phyloP scores from a whole-genome alignment of 441 rosid species.

The Jatropha podagrica region DNA sequence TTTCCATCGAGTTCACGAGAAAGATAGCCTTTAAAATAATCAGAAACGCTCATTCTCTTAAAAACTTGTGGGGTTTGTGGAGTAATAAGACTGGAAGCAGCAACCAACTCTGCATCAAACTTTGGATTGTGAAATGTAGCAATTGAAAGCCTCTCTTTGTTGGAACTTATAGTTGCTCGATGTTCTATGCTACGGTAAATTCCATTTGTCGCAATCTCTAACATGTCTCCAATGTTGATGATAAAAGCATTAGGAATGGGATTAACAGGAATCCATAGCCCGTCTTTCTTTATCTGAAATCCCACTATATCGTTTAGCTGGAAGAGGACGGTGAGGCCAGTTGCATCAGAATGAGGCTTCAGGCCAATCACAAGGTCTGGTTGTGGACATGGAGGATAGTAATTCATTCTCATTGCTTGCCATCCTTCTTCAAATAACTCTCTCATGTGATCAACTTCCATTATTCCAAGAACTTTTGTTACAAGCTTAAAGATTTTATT shows the following conservation, averaged over 20 bases:
- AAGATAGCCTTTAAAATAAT: background rate
- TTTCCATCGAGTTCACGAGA: conserved; percentile 5
- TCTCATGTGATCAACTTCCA: conserved; percentile 27
- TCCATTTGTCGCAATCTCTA: conserved; percentile 23
- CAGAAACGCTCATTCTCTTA: background rate
- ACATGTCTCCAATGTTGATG: conserved; percentile 40
- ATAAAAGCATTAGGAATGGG: conserved; percentile 36
- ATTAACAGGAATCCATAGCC: conserved; percentile 35
- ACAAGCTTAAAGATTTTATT: conserved; percentile 29
- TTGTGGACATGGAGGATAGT: conserved; percentile 51
- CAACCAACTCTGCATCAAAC: background rate
- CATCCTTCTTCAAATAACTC: conserved; percentile 40
- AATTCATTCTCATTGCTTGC: conserved; percentile 39
- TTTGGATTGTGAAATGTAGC: background rate
- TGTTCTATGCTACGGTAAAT: background rate
- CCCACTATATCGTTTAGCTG: conserved; percentile 46
- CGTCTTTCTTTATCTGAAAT: conserved; percentile 38
- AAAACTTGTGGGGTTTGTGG: background rate
- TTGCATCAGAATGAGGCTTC: conserved; percentile 41
- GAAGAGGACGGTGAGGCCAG: conserved; percentile 40
- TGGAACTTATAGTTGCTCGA: background rate
- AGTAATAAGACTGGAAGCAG: background rate
- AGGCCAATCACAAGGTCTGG: conserved; percentile 44
- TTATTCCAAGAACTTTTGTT: conserved; percentile 26
- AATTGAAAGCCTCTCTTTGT: background rate